These are phyloP conservation scores for Monosporascus sp. DNA, from an alignment of 2,329 filamentous ascomycete genomes.

Conservation along the genomic window DNA sequence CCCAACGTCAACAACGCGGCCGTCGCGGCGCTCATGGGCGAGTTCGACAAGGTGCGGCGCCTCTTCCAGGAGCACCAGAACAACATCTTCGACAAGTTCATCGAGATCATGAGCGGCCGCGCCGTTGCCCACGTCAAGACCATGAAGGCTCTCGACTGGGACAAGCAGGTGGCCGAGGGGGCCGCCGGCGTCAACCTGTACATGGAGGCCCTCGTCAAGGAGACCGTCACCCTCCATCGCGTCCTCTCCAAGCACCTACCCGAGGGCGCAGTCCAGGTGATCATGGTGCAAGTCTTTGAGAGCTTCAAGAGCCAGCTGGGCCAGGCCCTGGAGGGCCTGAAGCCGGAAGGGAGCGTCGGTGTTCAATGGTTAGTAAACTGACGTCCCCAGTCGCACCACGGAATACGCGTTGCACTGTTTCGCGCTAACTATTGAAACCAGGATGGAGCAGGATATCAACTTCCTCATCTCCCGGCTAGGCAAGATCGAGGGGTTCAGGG, in stretches of 20 bases:
- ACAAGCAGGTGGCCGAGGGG: slow-evolving; percentile 37
- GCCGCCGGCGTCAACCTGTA: slow-evolving; percentile 54
- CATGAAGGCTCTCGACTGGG: slow-evolving; percentile 74
- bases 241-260: slow-evolving; percentile 79
- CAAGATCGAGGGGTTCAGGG: slow-evolving; percentile 74
- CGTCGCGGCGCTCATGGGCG: slow-evolving; percentile 61
- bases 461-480: slow-evolving; percentile 66
- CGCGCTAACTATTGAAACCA: slow-evolving; percentile 29
- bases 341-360: slow-evolving; percentile 61
- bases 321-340: slow-evolving; percentile 61
- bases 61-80: slow-evolving; percentile 85
- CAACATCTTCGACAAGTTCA: slow-evolving; percentile 86
- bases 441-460: slow-evolving; percentile 72
- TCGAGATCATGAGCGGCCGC: slow-evolving; percentile 84
- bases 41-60: slow-evolving; percentile 84
- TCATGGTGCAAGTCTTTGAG: slow-evolving; percentile 80
- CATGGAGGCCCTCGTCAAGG: slow-evolving; percentile 83
- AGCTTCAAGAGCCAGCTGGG: slow-evolving; percentile 79
- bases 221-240: slow-evolving; percentile 78
- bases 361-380: slow-evolving; percentile 59
- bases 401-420: background rate
- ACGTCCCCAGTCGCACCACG: background rate
- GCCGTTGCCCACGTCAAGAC: slow-evolving; percentile 69
- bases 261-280: slow-evolving; percentile 70
- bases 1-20: slow-evolving; percentile 35